Evolutionary conservation across 2,329 filamentous ascomycete genomes (phyloP).

Genomic region (Cercospora zeae-maydis): DNA sequence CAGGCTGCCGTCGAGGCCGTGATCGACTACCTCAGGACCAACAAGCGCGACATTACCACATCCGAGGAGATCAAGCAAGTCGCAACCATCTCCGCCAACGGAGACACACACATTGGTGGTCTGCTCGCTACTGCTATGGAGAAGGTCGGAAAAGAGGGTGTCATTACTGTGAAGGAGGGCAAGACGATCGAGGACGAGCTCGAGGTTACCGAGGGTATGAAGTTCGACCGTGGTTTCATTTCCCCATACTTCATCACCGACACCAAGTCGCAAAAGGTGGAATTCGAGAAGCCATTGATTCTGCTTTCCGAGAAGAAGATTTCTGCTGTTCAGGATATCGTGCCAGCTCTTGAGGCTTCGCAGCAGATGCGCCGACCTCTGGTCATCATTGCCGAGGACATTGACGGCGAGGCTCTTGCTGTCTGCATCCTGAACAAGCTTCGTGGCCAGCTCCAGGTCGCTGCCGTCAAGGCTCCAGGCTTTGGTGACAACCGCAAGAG

Average conservation of each 20-base stretch:
- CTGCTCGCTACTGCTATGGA: slow-evolving; percentile 99
- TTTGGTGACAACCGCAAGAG: slow-evolving; percentile 99
- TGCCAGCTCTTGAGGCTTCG: slow-evolving; percentile 94
- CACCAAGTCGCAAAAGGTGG: slow-evolving; percentile 95
- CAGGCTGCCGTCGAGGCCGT: slow-evolving; percentile 94
- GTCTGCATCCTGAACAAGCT: slow-evolving; percentile 99
- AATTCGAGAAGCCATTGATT: slow-evolving; percentile 99
- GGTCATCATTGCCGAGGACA: slow-evolving; percentile 98
- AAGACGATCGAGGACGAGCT: slow-evolving; percentile 98
- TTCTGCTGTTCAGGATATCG: slow-evolving; percentile 97
- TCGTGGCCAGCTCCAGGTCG: slow-evolving; percentile 97
- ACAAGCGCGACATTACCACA: slow-evolving; percentile 98
- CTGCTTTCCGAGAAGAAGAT: slow-evolving; percentile 99
- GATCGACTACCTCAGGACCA: slow-evolving; percentile 86
- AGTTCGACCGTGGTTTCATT: slow-evolving; percentile 97
- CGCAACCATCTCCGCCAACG: slow-evolving; percentile 96
- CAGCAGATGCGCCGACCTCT: slow-evolving; percentile 92
- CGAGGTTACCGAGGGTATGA: slow-evolving; percentile 99
- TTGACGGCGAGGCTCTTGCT: slow-evolving; percentile 95
- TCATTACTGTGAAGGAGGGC: slow-evolving; percentile 99
- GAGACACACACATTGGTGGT: slow-evolving; percentile 89
- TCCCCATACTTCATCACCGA: slow-evolving; percentile 99
- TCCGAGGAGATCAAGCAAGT: slow-evolving; percentile 97
- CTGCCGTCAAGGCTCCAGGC: slow-evolving; percentile 96
- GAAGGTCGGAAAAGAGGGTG: slow-evolving; percentile 99